Evolutionary conservation across 495 filamentous ascomycete species (phyloP), one percentile per base, ranked within the genome.

Genomic region (Daldinia concentrica): DNA sequence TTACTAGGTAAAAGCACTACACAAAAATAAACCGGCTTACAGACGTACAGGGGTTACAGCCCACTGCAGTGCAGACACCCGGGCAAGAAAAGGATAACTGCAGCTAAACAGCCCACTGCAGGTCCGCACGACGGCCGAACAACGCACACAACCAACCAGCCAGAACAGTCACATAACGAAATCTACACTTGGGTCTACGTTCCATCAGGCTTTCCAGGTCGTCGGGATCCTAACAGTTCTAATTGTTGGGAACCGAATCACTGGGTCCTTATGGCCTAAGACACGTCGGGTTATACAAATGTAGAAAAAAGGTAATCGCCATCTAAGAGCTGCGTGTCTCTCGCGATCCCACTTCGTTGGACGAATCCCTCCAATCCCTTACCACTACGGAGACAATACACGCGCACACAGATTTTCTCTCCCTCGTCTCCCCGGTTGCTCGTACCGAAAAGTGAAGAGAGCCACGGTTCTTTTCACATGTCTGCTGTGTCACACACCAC

Each of bases 21-120:
- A 51, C 61, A 65, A 54, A 26, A 62, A 36, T 50, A 64, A 26
- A 55, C 58, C 63, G 36, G 43, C 51, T 63, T 27, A 69, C 41
- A 63, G 59, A 62, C 50, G 39, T 50, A 60, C 70, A 73, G 51
- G 65, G 66, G 66, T 63, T 66, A 62, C 66, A 66, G 43, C 66
- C 37, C 57, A 59, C 71, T 58, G 62, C 65, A 58, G 71, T 73
- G 71, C 71, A 73, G 71, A 73, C 66, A 73, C 62, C 71, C 71
- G 71, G 62, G 57, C 62, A 69, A 73, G 66, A 66, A 69, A 73
- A 73, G 71, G 71, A 73, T 73, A 73, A 66, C 71, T 66, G 71
- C 71, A 73, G 66, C 65, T 59, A 57, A 50, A 69, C 62, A 29
- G 62, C 71, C 57, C 71, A 73, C 71, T 51, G 27, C 71, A 73